These are phyloP conservation scores for Lentinula aciculospora DNA, from an alignment of 768 basidiomycete species.

Conservation along the genomic window DNA sequence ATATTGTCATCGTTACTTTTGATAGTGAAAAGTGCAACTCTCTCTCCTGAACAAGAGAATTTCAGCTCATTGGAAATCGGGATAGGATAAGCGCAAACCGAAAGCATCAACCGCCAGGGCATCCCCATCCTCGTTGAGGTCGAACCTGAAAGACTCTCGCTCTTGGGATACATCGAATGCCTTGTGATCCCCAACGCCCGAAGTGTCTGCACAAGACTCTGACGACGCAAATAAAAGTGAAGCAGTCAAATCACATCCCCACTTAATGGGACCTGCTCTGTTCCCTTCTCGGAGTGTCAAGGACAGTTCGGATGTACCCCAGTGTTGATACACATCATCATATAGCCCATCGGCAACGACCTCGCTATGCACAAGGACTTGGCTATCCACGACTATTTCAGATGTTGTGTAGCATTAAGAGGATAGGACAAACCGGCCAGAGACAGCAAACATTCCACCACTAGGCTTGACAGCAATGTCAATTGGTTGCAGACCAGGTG, in stretches of 20 bases:
- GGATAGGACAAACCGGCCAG: conserved; percentile 9
- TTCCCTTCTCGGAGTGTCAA: not conserved
- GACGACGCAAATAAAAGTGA: conserved; percentile 50
- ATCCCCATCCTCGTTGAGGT: conserved; percentile 50
- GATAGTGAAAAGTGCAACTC: conserved; percentile 25
- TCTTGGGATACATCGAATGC: conserved; percentile 37
- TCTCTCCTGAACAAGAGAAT: conserved; percentile 11
- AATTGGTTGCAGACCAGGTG: conserved; percentile 16
- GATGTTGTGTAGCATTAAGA: conserved; percentile 15
- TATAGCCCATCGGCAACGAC: not conserved
- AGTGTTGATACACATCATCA: not conserved
- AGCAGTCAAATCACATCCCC: conserved; percentile 40
- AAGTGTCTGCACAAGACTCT: conserved; percentile 30
- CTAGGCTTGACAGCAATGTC: conserved; percentile 13
- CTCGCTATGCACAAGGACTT: not conserved
- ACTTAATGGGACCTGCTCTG: conserved; percentile 39
- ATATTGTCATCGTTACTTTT: conserved; percentile 9
- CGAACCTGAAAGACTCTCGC: conserved; percentile 26
- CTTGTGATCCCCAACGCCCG: conserved; percentile 38
- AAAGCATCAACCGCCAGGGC: conserved; percentile 37
- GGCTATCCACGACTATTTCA: not conserved
- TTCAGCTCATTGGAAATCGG: not conserved
- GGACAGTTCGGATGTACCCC: not conserved
- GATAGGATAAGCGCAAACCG: conserved; percentile 24
- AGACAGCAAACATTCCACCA: conserved; percentile 12